Evolutionary conservation across 1,139 yeast genomes (phyloP).

Genomic region (Oligophagozyma castellii): DNA sequence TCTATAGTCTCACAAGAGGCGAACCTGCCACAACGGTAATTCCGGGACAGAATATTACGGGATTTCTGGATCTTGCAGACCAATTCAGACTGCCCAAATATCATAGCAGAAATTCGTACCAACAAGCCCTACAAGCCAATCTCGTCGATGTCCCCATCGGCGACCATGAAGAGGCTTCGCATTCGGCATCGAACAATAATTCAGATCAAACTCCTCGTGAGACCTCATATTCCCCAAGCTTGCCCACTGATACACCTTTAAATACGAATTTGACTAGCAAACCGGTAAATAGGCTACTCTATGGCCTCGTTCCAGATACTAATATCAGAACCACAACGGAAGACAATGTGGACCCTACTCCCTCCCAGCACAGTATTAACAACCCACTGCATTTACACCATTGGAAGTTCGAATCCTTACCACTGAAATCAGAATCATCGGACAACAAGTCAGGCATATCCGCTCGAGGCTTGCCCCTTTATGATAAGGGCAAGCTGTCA

Average conservation of each 20-base stretch:
- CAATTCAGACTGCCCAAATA: slow-evolving; percentile 27
- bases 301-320: slow-evolving; percentile 8
- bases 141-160: slow-evolving; percentile 21
- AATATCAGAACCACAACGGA: slow-evolving; percentile 7
- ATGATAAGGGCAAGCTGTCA: slow-evolving; percentile 10
- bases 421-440: slow-evolving; percentile 7
- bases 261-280: slow-evolving; percentile 3
- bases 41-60: slow-evolving; percentile 29
- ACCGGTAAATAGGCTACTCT: slow-evolving; percentile 12
- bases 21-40: slow-evolving; percentile 18
- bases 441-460: slow-evolving; percentile 12
- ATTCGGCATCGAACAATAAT: neutral
- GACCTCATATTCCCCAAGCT: slow-evolving; percentile 7
- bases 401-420: slow-evolving; percentile 24
- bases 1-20: slow-evolving; percentile 13
- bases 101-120: slow-evolving; percentile 23
- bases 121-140: slow-evolving; percentile 20
- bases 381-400: slow-evolving; percentile 17
- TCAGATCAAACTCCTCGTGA: slow-evolving; percentile 3
- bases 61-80: slow-evolving; percentile 26
- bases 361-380: neutral
- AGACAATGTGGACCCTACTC: slow-evolving; percentile 3
- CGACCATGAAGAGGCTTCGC: slow-evolving; percentile 3
- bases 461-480: slow-evolving; percentile 24
- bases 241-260: slow-evolving; percentile 6